Percentiles rank a stretch among this genome's conserved stretches.
phyloP scores from a whole-genome alignment of 2,329 filamentous ascomycete species.

The Plectosphaerella sp. region DNA sequence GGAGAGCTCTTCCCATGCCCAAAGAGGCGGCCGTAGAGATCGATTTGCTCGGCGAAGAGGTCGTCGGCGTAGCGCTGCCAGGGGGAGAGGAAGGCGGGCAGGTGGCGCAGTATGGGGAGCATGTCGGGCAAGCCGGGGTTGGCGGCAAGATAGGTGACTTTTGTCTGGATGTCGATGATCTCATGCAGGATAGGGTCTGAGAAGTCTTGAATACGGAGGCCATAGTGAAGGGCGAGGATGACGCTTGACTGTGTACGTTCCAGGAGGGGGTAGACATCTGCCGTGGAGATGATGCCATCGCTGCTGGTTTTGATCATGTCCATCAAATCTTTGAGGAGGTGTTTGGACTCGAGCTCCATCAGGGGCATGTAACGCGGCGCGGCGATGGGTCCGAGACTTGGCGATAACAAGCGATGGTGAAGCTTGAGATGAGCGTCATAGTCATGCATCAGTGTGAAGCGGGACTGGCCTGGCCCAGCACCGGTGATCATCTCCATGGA shows the following conservation, averaged over 20 bases:
- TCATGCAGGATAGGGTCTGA: slow-evolving; percentile 18
- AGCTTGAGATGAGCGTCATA: slow-evolving; percentile 33
- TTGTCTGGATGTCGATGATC: slow-evolving; percentile 17
- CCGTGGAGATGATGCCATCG: not conserved
- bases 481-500: slow-evolving; percentile 18
- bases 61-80: slow-evolving; percentile 26
- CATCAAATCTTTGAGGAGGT: slow-evolving; percentile 30
- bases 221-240: slow-evolving; percentile 30
- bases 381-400: slow-evolving; percentile 22
- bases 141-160: slow-evolving; percentile 16
- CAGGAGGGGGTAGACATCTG: slow-evolving; percentile 22
- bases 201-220: slow-evolving; percentile 23
- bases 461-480: slow-evolving; percentile 11
- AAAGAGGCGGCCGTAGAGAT: slow-evolving; percentile 20
- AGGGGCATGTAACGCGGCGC: slow-evolving; percentile 30
- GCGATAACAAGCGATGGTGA: slow-evolving; percentile 32
- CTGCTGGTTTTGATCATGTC: not conserved
- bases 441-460: slow-evolving; percentile 15
- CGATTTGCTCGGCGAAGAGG: slow-evolving; percentile 22
- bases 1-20: slow-evolving; percentile 12
- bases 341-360: slow-evolving; percentile 40
- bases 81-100: slow-evolving; percentile 29
- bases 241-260: slow-evolving; percentile 30
- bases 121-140: slow-evolving; percentile 33
- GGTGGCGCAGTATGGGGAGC: slow-evolving; percentile 33